Conservation (phyloP, 1,139 yeast species). For the Kodamaea anthophila region DNA sequence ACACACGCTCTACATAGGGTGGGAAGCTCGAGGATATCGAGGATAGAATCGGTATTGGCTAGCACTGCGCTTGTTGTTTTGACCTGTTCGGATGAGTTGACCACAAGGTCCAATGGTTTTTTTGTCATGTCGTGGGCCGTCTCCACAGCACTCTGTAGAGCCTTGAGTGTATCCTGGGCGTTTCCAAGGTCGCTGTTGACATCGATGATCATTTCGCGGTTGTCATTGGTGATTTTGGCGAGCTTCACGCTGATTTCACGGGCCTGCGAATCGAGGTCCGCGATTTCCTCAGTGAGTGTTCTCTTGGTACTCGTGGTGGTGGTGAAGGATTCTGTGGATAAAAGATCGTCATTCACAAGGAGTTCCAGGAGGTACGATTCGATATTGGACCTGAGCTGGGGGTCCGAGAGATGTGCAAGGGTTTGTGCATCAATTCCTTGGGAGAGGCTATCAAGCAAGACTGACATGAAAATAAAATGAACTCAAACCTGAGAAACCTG, state of each 20-base stretch:
- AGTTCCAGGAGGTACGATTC: conserved; percentile 19
- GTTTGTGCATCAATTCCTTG: conserved; percentile 13
- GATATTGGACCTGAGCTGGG: conserved; percentile 9
- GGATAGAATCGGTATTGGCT: conserved; percentile 61
- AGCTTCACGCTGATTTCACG: conserved; percentile 26
- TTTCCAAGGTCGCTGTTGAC: conserved; percentile 27
- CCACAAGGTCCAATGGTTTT: too few species aligned
- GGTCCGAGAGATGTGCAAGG: conserved; percentile 11
- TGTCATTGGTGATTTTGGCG: conserved; percentile 29
- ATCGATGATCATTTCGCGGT: conserved; percentile 37
- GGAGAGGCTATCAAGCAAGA: conserved; percentile 17
- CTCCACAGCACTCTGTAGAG: conserved; percentile 11
- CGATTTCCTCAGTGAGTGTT: conserved; percentile 41
- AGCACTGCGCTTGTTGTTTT: conserved; percentile 35
- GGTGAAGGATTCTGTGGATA: conserved; percentile 37
- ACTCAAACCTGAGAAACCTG: too few species aligned
- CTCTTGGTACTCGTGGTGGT: conserved; percentile 15
- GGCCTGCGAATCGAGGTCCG: conserved; percentile 36
- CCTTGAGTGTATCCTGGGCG: conserved; percentile 18
- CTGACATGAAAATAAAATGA: too few species aligned
- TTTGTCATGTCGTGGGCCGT: conserved; percentile 19
- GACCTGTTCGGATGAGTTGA: too few species aligned
- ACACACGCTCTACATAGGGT: conserved; percentile 79
- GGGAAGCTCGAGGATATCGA: conserved; percentile 80
- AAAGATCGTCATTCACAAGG: conserved; percentile 35